These are phyloP conservation scores for Debaryomyces psychrophilus DNA, from an alignment of 1,139 yeast genomes.

Conservation along the genomic window DNA sequence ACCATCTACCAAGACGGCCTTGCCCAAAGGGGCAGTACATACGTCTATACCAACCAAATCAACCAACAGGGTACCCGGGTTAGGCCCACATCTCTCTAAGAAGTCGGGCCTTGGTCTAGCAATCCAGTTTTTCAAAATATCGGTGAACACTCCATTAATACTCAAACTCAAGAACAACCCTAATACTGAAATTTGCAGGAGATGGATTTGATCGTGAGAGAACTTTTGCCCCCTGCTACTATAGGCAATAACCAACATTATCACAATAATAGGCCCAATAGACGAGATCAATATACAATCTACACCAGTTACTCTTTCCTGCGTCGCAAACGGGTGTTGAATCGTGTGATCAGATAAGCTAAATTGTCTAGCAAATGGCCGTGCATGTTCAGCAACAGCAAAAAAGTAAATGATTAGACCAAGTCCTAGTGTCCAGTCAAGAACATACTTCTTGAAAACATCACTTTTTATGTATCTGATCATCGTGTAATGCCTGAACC, in stretches of 20 bases:
- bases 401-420: constrained; percentile 34
- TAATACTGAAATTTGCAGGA: constrained; percentile 28
- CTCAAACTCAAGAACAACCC: constrained; percentile 29
- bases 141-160: constrained; percentile 33
- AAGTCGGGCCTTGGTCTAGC: constrained; percentile 54
- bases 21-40: constrained; percentile 46
- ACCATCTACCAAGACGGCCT: constrained; percentile 38
- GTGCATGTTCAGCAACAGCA: constrained; percentile 39
- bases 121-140: constrained; percentile 48
- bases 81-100: constrained; percentile 45
- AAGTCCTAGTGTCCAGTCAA: constrained; percentile 40
- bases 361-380: constrained; percentile 43
- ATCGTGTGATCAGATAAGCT: constrained; percentile 37
- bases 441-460: constrained; percentile 21
- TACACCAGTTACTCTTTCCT: constrained; percentile 43
- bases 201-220: constrained; percentile 16
- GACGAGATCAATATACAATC: constrained; percentile 29
- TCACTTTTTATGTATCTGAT: constrained; percentile 3
- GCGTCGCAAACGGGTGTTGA: constrained; percentile 48
- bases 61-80: constrained; percentile 31
- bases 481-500: background rate
- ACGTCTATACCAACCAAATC: constrained; percentile 38
- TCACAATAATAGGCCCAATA: constrained; percentile 26
- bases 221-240: constrained; percentile 4
- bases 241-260: constrained; percentile 15